phyloP scores from a whole-genome alignment of 306 rosid species.

The Sindora glabra region DNA sequence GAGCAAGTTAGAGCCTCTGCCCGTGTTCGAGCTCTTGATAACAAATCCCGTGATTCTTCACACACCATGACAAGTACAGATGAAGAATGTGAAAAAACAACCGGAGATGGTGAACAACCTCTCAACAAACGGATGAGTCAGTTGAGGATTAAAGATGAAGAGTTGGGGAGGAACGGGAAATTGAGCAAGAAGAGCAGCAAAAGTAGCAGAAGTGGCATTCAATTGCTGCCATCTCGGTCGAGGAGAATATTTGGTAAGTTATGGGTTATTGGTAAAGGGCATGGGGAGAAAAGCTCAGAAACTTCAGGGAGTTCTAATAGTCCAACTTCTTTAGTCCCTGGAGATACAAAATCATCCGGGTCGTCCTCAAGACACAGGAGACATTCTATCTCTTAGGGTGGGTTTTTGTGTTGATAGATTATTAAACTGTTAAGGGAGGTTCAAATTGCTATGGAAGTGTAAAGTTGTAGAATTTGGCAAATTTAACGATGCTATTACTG shows the following conservation, averaged over 20 bases:
- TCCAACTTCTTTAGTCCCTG: slow-evolving; percentile 65
- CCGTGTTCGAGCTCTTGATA: slow-evolving; percentile 7
- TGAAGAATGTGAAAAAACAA: slow-evolving; percentile 30
- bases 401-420: too few relatives aligned
- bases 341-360: slow-evolving; percentile 63
- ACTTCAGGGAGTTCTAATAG: slow-evolving; percentile 94
- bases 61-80: slow-evolving; percentile 22
- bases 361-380: slow-evolving; percentile 79
- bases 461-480: slow-evolving; percentile 47
- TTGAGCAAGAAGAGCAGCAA: slow-evolving; percentile 68
- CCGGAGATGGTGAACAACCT: slow-evolving; percentile 38
- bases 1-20: slow-evolving; percentile 76
- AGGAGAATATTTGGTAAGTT: slow-evolving; percentile 82
- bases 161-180: too few relatives aligned
- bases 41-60: slow-evolving; percentile 17
- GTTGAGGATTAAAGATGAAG: slow-evolving; percentile 51
- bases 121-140: slow-evolving; percentile 39
- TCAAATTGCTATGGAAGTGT: slow-evolving; percentile 36
- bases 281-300: slow-evolving; percentile 75
- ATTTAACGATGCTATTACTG: background rate
- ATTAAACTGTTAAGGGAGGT: too few relatives aligned
- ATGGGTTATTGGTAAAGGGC: slow-evolving; percentile 71
- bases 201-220: slow-evolving; percentile 71
- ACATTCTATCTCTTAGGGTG: slow-evolving; percentile 70
- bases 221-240: slow-evolving; percentile 77